These are phyloP conservation scores for Petunia axillaris DNA, from an alignment of 257 asterid genomes.

Conservation along the genomic window DNA sequence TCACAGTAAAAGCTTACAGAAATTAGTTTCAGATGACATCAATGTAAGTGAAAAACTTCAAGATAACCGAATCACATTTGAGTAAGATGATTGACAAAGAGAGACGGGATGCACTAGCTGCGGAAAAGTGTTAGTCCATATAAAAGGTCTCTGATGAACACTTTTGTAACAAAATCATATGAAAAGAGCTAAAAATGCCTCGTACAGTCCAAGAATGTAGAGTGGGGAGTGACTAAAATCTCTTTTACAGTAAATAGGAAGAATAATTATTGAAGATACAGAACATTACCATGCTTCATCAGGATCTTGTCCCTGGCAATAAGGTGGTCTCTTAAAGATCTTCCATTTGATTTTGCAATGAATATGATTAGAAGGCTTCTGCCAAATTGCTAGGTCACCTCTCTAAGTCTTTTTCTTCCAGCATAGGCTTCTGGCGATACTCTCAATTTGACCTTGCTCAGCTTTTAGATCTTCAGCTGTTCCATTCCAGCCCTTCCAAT, in stretches of 20 bases:
- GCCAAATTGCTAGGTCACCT: conserved; percentile 84
- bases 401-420: conserved; percentile 81
- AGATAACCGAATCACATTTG: no score
- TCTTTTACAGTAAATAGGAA: no score
- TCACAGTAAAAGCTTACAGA: no score
- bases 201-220: no score
- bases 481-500: conserved; percentile 88
- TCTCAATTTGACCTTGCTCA: conserved; percentile 76
- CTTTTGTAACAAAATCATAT: no score
- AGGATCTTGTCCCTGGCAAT: conserved; percentile 69
- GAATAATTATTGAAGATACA: background rate
- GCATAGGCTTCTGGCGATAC: conserved; percentile 73
- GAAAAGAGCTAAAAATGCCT: no score
- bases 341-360: conserved; percentile 70
- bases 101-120: no score
- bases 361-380: conserved; percentile 74
- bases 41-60: no score
- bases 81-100: no score
- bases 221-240: background rate
- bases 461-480: conserved; percentile 52
- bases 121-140: no score
- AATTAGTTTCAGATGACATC: no score
- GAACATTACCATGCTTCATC: conserved; percentile 75
- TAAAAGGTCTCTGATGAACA: no score
- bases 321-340: conserved; percentile 62